Evolutionary conservation across 176 grass and related monocot species (phyloP), one percentile per base, ranked within the genome.

Genomic region (Zoysia japonica): DNA sequence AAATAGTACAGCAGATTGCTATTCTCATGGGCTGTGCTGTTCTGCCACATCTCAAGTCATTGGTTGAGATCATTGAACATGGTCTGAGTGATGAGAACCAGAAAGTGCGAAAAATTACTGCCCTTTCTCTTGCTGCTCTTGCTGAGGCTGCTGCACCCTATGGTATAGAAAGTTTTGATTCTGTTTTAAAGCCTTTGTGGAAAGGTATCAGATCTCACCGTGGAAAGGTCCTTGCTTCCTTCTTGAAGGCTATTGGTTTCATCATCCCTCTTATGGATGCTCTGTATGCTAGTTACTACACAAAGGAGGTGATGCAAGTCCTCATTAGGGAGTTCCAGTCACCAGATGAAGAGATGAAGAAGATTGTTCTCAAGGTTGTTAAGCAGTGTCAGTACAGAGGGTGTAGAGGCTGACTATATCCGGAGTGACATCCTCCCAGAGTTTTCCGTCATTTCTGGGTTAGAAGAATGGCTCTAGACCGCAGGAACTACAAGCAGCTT

Each of bases 321-420:
- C 84, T 99, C 14, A 99, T 99, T 68, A 88, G 93, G 65, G 96
- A 99, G 69, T 99, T 99, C 52, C 92, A 99, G 72, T 99, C 96
- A 48, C 96, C 96, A 81, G 96, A 99, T 80, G 90, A 99, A 82
- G 96, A 99, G 86, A 99, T 95, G 92, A 99, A 99, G 68, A 99
- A 95, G 84, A 99, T 99, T 79, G 96, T 99, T 62, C 61, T 99
- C 7, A 99, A 99, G 84, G 96, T 99, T 77, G 92, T 99, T 16
- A 93, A 95, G 82, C 96, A 99, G 96, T 82, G 96, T 94, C 59
- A 95, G 92, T 91, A 99, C 96, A 35, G 96, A 99, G 63, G 92
- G 96, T 83, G 92, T 98, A 19, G 96, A 98, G 67, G 83, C 96
- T 48, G 95, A 98, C 74, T 97, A 94, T 76, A 95, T 98, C 70